Percentiles rank a stretch among this genome's conserved stretches.
Conservation (phyloP, 2,329 filamentous ascomycete species). For the Colletotrichum limetticola region DNA sequence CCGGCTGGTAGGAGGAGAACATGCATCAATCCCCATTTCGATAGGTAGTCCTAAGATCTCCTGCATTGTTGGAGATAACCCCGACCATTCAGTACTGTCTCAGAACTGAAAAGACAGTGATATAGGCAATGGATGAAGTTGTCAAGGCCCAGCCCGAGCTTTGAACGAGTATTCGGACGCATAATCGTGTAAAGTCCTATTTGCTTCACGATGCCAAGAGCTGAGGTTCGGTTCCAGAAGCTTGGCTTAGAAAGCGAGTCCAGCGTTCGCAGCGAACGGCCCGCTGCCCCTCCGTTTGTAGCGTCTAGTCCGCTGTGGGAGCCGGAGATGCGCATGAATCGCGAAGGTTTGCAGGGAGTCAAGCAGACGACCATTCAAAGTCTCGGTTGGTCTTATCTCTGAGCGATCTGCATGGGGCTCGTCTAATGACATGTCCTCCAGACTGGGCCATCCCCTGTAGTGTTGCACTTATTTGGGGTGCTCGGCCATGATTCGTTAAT, state of each 20-base stretch:
- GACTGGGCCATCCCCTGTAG: background rate
- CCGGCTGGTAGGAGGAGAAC: background rate
- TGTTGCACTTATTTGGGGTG: background rate
- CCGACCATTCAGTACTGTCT: background rate
- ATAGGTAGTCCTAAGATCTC: background rate
- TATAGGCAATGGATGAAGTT: background rate
- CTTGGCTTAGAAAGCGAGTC: background rate
- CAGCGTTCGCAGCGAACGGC: background rate
- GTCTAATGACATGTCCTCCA: background rate
- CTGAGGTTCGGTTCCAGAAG: background rate
- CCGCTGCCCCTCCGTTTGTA: background rate
- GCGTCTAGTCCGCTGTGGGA: conserved; percentile 15
- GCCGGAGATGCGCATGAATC: conserved; percentile 21
- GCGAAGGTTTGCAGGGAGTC: conserved; percentile 3
- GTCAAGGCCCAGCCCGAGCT: background rate
- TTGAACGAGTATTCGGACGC: background rate
- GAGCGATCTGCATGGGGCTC: background rate
- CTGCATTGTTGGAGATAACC: background rate
- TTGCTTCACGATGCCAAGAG: background rate
- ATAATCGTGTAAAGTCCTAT: background rate
- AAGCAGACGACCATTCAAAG: background rate
- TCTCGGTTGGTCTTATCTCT: background rate
- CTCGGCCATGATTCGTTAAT: background rate
- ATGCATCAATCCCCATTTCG: conserved; percentile 14
- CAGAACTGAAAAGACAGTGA: background rate